Evolutionary conservation across 2,329 filamentous ascomycete genomes (phyloP).

Genomic region (Nothopassalora personata): DNA sequence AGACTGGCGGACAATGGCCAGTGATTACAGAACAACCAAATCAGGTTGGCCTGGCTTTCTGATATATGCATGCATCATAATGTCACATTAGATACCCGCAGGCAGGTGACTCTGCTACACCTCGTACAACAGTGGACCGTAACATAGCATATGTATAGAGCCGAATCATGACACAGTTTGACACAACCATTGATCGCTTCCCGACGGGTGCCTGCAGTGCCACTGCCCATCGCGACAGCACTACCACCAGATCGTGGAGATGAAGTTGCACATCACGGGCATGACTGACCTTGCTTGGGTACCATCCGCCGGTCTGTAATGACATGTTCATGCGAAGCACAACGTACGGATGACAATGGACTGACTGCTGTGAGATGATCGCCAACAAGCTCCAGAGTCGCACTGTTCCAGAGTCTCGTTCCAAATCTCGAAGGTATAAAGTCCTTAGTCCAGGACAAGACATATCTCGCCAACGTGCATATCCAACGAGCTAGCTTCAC

Average conservation of each 20-base stretch:
- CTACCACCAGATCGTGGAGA: background rate
- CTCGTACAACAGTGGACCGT: background rate
- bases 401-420: background rate
- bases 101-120: background rate
- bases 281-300: background rate
- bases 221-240: background rate
- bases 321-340: background rate
- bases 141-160: conserved; percentile 9
- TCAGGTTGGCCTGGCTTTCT: conserved; percentile 19
- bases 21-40: conserved; percentile 8
- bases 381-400: background rate
- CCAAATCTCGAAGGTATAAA: background rate
- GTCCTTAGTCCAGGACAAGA: too few relatives aligned
- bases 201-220: background rate
- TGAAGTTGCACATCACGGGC: background rate
- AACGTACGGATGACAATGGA: background rate
- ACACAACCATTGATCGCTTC: background rate
- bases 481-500: background rate
- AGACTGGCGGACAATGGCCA: background rate
- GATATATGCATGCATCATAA: conserved; percentile 1
- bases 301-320: background rate
- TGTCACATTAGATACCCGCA: conserved; percentile 13
- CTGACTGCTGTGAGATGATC: background rate
- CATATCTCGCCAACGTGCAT: too few relatives aligned
- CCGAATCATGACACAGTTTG: conserved; percentile 1